Evolutionary conservation across 805 yeast species (phyloP), one percentile per base, ranked within the genome.

Genomic region (Starmerella scarabaei): DNA sequence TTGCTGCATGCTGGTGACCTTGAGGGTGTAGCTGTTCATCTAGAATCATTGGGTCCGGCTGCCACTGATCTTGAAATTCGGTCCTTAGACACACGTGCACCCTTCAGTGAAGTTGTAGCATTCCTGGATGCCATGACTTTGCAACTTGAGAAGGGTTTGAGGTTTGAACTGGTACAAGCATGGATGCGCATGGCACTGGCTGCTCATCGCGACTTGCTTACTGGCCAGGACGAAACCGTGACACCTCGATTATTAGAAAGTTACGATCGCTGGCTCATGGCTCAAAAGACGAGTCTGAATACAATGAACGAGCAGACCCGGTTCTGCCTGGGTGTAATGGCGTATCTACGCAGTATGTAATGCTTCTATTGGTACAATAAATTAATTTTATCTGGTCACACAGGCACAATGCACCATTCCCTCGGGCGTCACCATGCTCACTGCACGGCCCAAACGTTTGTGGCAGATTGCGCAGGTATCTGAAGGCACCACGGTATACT

Each of bases 41-140:
- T 91, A 24, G 64, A 75, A 8, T 54, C 56, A 2, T 68, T 82
- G 28, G 68, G 94, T 0, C 94, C 96, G 4, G 68, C 94, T 1
- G 61, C 71, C 2, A 68, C 84, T 20, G 97, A 91, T 57, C 59
- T 91, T 42, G 99, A 91, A 59, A 75, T 91, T 42, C 75, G 93
- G 53, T 79, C 95, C 2, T 59, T 91, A 47, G 71, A 75, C 49
- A 47, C 58, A 0, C 62, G 68, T 36, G 74, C 77, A 17, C 93
- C 93, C 14, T 71, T 72, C 40, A 55, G 60, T 9, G 96, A 88
- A 61, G 57, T 85, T 50, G 55, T 69, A 0, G 58, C 64, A 45
- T 84, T 88, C 49, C 64, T 85, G 12, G 60, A 65, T n/a, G 86
- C 93, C 0, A 55, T 91, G 48, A 64, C 71, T 3, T 60, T 58